Conservation (phyloP, 371 early-diverging fungal species). For the Conidiobolus incongruus region DNA sequence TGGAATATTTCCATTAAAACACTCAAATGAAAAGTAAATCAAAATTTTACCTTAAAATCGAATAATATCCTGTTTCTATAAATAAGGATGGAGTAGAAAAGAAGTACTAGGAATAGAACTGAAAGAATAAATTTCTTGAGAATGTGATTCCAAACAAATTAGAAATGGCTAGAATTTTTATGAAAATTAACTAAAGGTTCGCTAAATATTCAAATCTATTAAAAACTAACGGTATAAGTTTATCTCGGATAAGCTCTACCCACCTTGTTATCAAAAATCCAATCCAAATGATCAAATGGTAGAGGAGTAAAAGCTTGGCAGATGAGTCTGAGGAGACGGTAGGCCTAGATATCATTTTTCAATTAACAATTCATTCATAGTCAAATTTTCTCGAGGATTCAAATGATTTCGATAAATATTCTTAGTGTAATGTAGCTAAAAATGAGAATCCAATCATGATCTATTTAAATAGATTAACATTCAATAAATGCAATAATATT, state of each 20-base stretch:
- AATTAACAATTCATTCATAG: slow-evolving; percentile 86
- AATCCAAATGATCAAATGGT: slow-evolving; percentile 31
- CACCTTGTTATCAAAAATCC: slow-evolving; percentile 26
- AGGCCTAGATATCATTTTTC: slow-evolving; percentile 53
- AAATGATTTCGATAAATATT: slow-evolving; percentile 58
- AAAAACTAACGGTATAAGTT: not conserved
- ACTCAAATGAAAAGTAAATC: slow-evolving; percentile 6
- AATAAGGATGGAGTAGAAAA: slow-evolving; percentile 65
- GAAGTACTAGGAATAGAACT: slow-evolving; percentile 89
- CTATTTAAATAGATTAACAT: slow-evolving; percentile 10
- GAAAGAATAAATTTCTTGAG: slow-evolving; percentile 77
- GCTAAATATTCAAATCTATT: not conserved
- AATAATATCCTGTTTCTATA: slow-evolving; percentile 9
- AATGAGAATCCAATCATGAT: slow-evolving; percentile 46
- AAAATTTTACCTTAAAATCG: not conserved
- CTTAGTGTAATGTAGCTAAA: slow-evolving; percentile 18
- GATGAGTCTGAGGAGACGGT: slow-evolving; percentile 36
- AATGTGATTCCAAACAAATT: slow-evolving; percentile 77
- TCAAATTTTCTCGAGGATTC: slow-evolving; percentile 65
- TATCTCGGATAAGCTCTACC: slow-evolving; percentile 16
- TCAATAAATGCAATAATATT: not conserved
- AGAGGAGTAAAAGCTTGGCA: slow-evolving; percentile 25
- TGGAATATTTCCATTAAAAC: slow-evolving; percentile 7
- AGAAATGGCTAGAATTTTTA: slow-evolving; percentile 38
- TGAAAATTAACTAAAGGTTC: not conserved